These are phyloP conservation scores for Fagus crenata DNA, from an alignment of 306 rosid species.

Conservation along the genomic window DNA sequence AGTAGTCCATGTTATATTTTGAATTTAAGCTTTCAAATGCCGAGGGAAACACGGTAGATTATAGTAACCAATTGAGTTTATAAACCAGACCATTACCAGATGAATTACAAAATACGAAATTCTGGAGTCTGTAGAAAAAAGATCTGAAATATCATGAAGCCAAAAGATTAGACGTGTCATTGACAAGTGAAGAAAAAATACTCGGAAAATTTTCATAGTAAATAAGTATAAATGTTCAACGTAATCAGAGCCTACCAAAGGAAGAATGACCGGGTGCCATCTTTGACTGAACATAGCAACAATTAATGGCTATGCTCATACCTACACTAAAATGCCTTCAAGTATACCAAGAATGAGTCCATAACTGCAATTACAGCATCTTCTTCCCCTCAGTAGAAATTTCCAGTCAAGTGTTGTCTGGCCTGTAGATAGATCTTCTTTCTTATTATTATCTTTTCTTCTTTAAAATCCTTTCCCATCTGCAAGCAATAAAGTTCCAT, in stretches of 20 bases:
- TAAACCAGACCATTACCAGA: neutral
- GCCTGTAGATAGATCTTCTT: constrained; percentile 15
- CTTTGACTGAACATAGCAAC: constrained; percentile 23
- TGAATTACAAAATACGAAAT: neutral
- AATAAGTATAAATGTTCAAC: constrained; percentile 25
- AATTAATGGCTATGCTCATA: constrained; percentile 25
- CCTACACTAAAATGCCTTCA: constrained; percentile 8
- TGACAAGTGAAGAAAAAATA: neutral
- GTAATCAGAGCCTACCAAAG: constrained; percentile 30
- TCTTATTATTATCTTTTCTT: neutral
- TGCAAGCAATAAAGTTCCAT: constrained; percentile 26
- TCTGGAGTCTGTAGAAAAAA: neutral
- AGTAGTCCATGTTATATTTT: neutral
- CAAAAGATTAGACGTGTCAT: neutral
- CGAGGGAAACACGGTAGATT: neutral
- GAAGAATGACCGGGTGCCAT: constrained; percentile 32
- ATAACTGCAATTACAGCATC: constrained; percentile 4
- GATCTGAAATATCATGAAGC: neutral
- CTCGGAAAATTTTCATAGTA: neutral
- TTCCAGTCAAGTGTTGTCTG: constrained; percentile 14
- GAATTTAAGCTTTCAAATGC: neutral
- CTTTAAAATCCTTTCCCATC: constrained; percentile 12
- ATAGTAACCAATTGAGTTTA: neutral
- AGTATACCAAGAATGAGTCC: constrained; percentile 2
- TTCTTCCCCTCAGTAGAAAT: neutral